These are phyloP conservation scores for Porcisia deanei DNA, from an alignment of 208 protist species.

Conservation along the genomic window DNA sequence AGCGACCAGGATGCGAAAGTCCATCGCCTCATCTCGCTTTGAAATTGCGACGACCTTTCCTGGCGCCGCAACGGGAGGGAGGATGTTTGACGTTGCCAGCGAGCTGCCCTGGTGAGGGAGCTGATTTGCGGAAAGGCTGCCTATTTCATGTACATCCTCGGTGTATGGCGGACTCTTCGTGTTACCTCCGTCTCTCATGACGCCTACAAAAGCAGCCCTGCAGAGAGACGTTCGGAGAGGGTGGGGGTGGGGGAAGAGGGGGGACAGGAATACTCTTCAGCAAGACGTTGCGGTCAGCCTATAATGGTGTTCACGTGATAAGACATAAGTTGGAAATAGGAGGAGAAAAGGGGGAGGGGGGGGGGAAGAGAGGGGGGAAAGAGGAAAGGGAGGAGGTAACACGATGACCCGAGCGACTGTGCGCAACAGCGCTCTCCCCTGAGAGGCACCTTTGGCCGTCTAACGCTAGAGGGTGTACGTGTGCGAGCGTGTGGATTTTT, in stretches of 20 bases:
- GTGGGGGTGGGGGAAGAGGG: too few species aligned
- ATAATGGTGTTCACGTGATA: background rate
- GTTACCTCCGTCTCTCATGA: background rate
- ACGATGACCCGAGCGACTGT: background rate
- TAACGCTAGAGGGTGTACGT: background rate
- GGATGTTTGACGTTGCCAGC: background rate
- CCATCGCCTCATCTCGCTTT: conserved; percentile 5
- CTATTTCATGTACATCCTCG: background rate
- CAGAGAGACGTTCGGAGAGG: background rate
- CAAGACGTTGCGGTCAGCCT: background rate
- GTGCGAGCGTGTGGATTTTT: background rate
- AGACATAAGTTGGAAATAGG: background rate
- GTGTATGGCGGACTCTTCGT: background rate
- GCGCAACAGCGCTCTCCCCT: background rate
- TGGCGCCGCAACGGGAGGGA: background rate
- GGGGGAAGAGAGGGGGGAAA: background rate
- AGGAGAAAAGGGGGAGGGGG: background rate
- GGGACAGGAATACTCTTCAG: background rate
- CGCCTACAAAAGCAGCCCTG: background rate
- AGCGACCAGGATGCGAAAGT: conserved; percentile 60
- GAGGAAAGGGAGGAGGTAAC: too few species aligned
- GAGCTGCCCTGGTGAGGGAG: background rate
- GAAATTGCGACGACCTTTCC: background rate
- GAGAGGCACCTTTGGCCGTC: background rate
- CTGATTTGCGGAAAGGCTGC: background rate